phyloP scores from a whole-genome alignment of 768 basidiomycete genomes.

The Melanogaster broomeanus region DNA sequence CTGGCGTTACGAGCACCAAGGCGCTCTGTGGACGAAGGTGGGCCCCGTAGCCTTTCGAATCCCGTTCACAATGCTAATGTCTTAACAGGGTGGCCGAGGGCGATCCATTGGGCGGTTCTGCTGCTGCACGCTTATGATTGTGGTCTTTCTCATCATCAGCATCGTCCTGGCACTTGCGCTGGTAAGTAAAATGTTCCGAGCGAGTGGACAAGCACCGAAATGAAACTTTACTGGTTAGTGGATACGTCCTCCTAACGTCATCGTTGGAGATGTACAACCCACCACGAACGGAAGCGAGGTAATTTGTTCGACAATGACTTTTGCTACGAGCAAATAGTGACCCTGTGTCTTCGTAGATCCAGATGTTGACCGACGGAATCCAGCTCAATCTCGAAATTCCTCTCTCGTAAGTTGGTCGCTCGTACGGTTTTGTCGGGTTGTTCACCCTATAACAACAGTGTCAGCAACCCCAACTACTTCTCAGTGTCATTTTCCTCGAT shows the following conservation, averaged over 20 bases:
- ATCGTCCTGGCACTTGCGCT: constrained; percentile 66
- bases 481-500: constrained; percentile 65
- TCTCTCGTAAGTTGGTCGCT: constrained; percentile 52
- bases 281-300: constrained; percentile 48
- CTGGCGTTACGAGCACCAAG: constrained; percentile 59
- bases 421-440: background rate
- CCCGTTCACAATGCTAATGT: background rate
- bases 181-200: constrained; percentile 43
- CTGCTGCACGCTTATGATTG: constrained; percentile 72
- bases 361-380: constrained; percentile 44
- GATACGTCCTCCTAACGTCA: constrained; percentile 72
- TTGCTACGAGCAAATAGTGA: constrained; percentile 16
- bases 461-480: constrained; percentile 84
- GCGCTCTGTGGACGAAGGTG: constrained; percentile 72
- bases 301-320: constrained; percentile 14
- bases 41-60: constrained; percentile 1
- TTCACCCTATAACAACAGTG: constrained; percentile 43
- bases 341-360: constrained; percentile 33
- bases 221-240: constrained; percentile 48
- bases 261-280: constrained; percentile 49
- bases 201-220: constrained; percentile 6
- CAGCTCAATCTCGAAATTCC: constrained; percentile 62
- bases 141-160: constrained; percentile 63
- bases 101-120: constrained; percentile 69
- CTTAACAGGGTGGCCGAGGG: constrained; percentile 54